Base-by-base conservation (phyloP, 2,329 filamentous ascomycete species). In the Xylaria sp. region DNA sequence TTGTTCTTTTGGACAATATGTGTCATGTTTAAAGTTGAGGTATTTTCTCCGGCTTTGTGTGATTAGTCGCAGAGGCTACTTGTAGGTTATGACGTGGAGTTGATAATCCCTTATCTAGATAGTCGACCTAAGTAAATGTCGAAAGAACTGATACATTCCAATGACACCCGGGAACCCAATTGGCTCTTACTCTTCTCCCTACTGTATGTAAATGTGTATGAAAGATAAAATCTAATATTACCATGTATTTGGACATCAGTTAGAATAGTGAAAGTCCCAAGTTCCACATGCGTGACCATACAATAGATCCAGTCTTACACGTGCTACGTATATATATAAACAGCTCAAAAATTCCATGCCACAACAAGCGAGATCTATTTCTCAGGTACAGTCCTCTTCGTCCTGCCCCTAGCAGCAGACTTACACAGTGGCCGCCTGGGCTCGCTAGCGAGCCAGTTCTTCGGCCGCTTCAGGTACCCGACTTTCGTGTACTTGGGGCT, bases 401-500 rank as follows among this genome's bases (percentile, higher is more conserved):
- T 80, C 70, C 88, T 79, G 1, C 80, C 79, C 71, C 90, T 88
- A 76, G 87, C 83, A 47, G 93, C 94, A 72, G 83, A 79, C 73
- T 88, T 87, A 80, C 94, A 97, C 72, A 97, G 81, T 77, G 85
- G 81, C 76, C 86, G 86, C 74, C 82, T 82, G 5, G 87, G 87
- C 80, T 84, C 81, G 73, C 86, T 87, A 75, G 90, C 85, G 76
- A 90, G 83, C 82, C 89, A 90, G 25, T 79, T 83, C 27, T 81
- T 83, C 65, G 87, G 85, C 67, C 88, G 84, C 77, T 88, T 85
- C 15, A 98, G 87, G 77, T 85, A 87, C 3, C 96, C 96, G 4
- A 96, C 92, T 79, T 88, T 87, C 69, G 88, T 87, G 80, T 98
- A 98, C 81, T 93, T 93, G 75, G 90, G 87, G 77, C 89, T 92